Evolutionary conservation across 495 filamentous ascomycete species (phyloP).

Genomic region (Aspergillus heteromorphus): DNA sequence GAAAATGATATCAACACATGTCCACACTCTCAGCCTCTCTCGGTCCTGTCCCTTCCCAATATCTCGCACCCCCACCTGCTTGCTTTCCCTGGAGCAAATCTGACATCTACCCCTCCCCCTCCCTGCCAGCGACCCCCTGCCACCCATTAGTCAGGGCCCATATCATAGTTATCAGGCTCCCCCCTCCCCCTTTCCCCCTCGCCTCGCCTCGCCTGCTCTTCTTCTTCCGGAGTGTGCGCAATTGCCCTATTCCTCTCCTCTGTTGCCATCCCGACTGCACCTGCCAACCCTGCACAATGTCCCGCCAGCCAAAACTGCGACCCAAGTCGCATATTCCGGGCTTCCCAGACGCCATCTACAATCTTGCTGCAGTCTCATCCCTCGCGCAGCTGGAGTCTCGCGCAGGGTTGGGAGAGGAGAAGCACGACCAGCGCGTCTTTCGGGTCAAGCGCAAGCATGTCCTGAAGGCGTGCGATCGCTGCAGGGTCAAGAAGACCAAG

Average conservation of each 20-base stretch:
- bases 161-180: not conserved
- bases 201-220: no score
- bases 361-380: constrained; percentile 27
- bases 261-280: not conserved
- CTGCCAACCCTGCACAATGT: constrained; percentile 23
- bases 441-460: constrained; percentile 49
- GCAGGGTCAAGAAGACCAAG: constrained; percentile 47
- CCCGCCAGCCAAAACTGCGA: constrained; percentile 39
- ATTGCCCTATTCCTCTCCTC: constrained; percentile 5
- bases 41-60: constrained; percentile 10
- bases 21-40: constrained; percentile 15
- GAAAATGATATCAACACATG: constrained; percentile 19
- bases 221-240: not conserved
- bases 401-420: constrained; percentile 30
- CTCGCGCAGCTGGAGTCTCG: constrained; percentile 31
- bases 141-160: constrained; percentile 12
- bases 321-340: constrained; percentile 36
- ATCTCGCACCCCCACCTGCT: constrained; percentile 16
- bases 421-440: constrained; percentile 41
- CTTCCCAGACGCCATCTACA: constrained; percentile 35
- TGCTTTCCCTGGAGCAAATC: constrained; percentile 10
- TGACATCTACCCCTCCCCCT: constrained; percentile 18
- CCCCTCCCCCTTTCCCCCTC: not conserved
- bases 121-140: constrained; percentile 4
- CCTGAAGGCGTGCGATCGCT: constrained; percentile 44